Evolutionary conservation across 192 early-diverging fungal genomes (phyloP).

Genomic region (Haplosporangium gracile): DNA sequence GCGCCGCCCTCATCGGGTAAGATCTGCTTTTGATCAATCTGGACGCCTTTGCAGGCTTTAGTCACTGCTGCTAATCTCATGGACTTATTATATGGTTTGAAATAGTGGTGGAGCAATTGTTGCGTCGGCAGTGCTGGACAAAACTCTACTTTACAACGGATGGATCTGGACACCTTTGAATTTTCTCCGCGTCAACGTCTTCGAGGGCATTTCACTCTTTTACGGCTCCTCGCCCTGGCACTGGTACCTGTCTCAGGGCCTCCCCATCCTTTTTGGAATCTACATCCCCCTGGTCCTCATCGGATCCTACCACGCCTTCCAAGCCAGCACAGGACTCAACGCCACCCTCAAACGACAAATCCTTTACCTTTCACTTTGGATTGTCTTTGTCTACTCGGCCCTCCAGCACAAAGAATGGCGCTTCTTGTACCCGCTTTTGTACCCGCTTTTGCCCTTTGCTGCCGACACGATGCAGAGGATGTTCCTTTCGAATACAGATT

Average conservation of each 20-base stretch:
- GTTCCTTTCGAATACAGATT: constrained; percentile 8
- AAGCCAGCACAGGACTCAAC: constrained; percentile 18
- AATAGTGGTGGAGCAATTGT: constrained; percentile 61
- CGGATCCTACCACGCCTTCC: constrained; percentile 59
- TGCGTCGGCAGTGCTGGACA: constrained; percentile 72
- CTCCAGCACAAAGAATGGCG: constrained; percentile 95
- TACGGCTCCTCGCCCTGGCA: constrained; percentile 94
- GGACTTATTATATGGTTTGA: background rate
- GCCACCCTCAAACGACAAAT: constrained; percentile 29
- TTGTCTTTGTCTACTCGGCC: constrained; percentile 77
- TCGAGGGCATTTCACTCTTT: constrained; percentile 84
- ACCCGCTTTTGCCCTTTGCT: constrained; percentile 69
- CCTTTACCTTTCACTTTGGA: constrained; percentile 60
- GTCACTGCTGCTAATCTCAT: no score
- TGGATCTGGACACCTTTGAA: constrained; percentile 82
- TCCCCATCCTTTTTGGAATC: constrained; percentile 83
- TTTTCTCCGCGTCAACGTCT: constrained; percentile 88
- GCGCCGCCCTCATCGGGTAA: constrained; percentile 62
- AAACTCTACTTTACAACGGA: constrained; percentile 71
- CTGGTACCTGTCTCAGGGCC: constrained; percentile 90
- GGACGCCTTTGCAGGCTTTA: no score
- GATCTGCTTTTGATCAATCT: background rate
- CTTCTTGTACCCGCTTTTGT: constrained; percentile 89
- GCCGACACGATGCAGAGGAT: constrained; percentile 51
- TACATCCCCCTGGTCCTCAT: constrained; percentile 77